phyloP scores from a whole-genome alignment of 768 basidiomycete species.

The Asterophora lycoperdoides region DNA sequence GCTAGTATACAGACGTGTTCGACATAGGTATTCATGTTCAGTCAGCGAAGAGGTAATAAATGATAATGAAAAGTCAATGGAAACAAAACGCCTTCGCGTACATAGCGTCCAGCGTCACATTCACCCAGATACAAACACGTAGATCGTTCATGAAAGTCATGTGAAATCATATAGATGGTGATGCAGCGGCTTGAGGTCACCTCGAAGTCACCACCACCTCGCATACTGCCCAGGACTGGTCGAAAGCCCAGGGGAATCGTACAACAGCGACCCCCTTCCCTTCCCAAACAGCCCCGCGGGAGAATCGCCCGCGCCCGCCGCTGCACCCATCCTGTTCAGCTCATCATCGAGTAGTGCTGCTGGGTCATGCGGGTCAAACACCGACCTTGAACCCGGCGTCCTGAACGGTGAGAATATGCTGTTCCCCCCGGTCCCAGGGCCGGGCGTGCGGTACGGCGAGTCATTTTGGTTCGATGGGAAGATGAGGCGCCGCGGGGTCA shows the following conservation, averaged over 20 bases:
- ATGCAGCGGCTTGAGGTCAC: too few relatives aligned
- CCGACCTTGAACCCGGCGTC: conserved; percentile 45
- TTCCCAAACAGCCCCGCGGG: conserved; percentile 66
- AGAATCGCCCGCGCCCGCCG: conserved; percentile 48
- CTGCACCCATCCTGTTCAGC: conserved; percentile 46
- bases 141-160: conserved; percentile 8
- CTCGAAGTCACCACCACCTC: conserved; percentile 41
- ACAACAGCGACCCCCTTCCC: conserved; percentile 49
- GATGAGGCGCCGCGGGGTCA: conserved; percentile 35
- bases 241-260: conserved; percentile 66
- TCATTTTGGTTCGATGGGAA: conserved; percentile 35
- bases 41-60: conserved; percentile 2
- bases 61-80: conserved; percentile 1
- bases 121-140: conserved; percentile 6
- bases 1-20: conserved; percentile 7
- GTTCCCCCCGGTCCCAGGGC: conserved; percentile 11
- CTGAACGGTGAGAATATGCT: conserved; percentile 37
- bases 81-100: background rate
- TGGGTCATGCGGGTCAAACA: conserved; percentile 74
- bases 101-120: conserved; percentile 5
- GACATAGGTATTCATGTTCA: background rate
- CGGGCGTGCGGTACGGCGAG: conserved; percentile 38
- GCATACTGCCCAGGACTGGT: conserved; percentile 52
- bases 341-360: conserved; percentile 68
- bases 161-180: background rate